phyloP scores from a whole-genome alignment of 176 grass and related monocot species.

The Themeda triandra region DNA sequence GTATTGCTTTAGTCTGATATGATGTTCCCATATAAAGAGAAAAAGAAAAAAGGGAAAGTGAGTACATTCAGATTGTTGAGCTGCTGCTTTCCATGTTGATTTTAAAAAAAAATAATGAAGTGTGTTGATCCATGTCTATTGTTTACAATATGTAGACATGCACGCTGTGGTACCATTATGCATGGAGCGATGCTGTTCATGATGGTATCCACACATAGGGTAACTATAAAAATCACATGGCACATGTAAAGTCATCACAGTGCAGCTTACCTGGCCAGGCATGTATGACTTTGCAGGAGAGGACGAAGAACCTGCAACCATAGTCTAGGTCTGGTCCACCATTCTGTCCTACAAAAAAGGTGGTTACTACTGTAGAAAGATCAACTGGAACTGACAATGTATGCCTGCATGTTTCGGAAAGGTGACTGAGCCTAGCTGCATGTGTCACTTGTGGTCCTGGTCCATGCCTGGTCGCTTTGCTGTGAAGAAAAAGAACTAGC shows the following conservation, averaged over 20 bases:
- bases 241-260: not conserved
- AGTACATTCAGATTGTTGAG: not conserved
- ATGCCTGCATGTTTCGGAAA: conserved; percentile 26
- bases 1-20: too few relatives aligned
- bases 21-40: not conserved
- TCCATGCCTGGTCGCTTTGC: conserved; percentile 37
- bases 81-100: not conserved
- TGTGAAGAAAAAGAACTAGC: conserved; percentile 46
- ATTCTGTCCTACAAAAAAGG: conserved; percentile 14
- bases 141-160: not conserved
- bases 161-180: not conserved
- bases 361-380: conserved; percentile 9
- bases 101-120: not conserved
- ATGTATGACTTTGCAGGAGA: not conserved
- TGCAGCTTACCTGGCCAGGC: not conserved
- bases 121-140: not conserved
- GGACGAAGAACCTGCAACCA: conserved; percentile 12
- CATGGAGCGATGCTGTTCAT: not conserved
- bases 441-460: not conserved
- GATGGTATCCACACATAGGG: not conserved
- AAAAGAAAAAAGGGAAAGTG: not conserved
- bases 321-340: not conserved
- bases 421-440: conserved; percentile 5
- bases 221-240: not conserved
- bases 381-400: conserved; percentile 24